Conservation (phyloP, 2,329 filamentous ascomycete genomes). For the Salinomyces thailandicus region DNA sequence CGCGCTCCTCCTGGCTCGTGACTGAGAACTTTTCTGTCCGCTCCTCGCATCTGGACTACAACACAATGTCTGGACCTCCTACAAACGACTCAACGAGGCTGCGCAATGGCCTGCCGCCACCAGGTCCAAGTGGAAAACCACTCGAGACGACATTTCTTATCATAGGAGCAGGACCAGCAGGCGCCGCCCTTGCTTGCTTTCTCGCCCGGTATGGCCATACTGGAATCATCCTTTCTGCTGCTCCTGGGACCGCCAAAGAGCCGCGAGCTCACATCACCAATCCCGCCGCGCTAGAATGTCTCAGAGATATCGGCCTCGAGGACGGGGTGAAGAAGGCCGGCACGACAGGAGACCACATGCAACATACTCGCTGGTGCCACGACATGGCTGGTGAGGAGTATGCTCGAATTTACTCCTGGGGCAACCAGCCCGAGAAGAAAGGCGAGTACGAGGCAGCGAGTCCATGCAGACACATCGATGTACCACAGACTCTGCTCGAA, state of each 20-base stretch:
- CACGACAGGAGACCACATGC: conserved; percentile 27
- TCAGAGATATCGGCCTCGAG: conserved; percentile 37
- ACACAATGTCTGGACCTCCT: not conserved
- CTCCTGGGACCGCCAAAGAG: conserved; percentile 43
- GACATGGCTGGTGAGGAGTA: conserved; percentile 37
- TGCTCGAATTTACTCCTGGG: conserved; percentile 34
- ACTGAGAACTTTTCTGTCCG: too few relatives aligned
- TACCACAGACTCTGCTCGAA: conserved; percentile 36
- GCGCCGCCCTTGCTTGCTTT: conserved; percentile 26
- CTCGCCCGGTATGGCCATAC: conserved; percentile 29
- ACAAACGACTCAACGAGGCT: not conserved
- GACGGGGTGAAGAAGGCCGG: conserved; percentile 25
- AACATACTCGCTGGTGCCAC: conserved; percentile 35
- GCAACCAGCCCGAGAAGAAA: conserved; percentile 29
- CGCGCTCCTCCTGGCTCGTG: not conserved
- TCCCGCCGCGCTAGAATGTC: conserved; percentile 44
- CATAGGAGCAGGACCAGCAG: conserved; percentile 26
- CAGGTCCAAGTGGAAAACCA: not conserved
- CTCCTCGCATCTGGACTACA: not conserved
- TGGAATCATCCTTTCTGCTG: conserved; percentile 44
- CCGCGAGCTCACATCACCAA: conserved; percentile 53
- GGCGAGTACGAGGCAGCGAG: conserved; percentile 33
- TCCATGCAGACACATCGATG: conserved; percentile 33
- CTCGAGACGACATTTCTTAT: conserved; percentile 24
- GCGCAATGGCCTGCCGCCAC: conserved; percentile 3